A percentile compares a stretch with the other conserved stretches of the same genome.
phyloP scores from a whole-genome alignment of 2,329 filamentous ascomycete genomes.

The Penicillium sp. region DNA sequence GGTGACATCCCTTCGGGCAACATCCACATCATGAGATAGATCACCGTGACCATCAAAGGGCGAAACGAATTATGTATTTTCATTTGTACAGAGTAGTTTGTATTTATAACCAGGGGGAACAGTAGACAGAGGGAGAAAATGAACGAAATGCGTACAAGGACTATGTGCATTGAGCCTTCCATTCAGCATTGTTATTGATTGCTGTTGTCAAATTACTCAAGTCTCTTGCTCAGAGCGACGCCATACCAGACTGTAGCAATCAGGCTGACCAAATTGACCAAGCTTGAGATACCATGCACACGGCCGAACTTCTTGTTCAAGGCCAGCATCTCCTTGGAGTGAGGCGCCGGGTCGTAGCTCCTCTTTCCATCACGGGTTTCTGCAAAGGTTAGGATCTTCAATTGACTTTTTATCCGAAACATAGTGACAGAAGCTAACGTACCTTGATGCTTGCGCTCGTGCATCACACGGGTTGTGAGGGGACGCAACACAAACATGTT shows the following conservation, averaged over 20 bases:
- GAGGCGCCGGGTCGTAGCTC: slow-evolving; percentile 72
- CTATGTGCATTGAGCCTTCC: background rate
- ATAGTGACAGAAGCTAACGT: slow-evolving; percentile 27
- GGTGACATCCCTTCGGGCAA: background rate
- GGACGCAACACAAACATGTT: slow-evolving; percentile 75
- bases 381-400: slow-evolving; percentile 25
- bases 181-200: background rate
- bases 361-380: slow-evolving; percentile 88
- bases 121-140: background rate
- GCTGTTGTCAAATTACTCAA: slow-evolving; percentile 35
- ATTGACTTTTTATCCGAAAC: background rate
- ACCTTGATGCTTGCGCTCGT: slow-evolving; percentile 76
- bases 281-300: slow-evolving; percentile 76
- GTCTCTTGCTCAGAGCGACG: slow-evolving; percentile 64
- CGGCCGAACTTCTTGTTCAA: slow-evolving; percentile 76
- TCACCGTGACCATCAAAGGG: background rate
- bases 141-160: background rate
- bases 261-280: slow-evolving; percentile 73
- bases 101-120: too few relatives aligned
- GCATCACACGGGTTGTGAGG: slow-evolving; percentile 70
- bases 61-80: background rate
- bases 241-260: slow-evolving; percentile 74
- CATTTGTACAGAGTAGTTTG: background rate
- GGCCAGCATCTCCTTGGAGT: slow-evolving; percentile 78
- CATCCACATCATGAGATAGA: background rate